phyloP scores from a whole-genome alignment of 2,329 filamentous ascomycete species.

The Aspergillus versicolor region DNA sequence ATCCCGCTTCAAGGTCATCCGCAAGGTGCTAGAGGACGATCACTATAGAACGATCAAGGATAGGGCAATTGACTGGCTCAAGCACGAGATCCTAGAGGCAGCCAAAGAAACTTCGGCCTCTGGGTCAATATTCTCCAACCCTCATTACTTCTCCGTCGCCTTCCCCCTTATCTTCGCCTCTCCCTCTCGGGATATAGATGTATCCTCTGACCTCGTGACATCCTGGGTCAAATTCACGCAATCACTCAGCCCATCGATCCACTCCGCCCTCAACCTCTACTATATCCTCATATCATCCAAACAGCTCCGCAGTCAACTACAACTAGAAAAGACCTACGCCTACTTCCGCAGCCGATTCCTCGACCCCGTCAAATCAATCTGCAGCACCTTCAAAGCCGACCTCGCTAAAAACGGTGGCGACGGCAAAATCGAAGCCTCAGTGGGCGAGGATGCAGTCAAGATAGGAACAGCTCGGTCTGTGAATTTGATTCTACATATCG shows the following conservation, averaged over 20 bases:
- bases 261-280: conserved; percentile 59
- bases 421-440: conserved; percentile 33
- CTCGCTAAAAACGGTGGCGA: conserved; percentile 35
- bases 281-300: conserved; percentile 55
- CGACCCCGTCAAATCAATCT: conserved; percentile 31
- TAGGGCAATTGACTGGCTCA: conserved; percentile 60
- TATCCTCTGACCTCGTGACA: conserved; percentile 36
- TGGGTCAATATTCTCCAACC: conserved; percentile 35
- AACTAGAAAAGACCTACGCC: conserved; percentile 40
- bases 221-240: conserved; percentile 53
- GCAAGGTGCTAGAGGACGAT: conserved; percentile 55
- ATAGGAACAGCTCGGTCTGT: conserved; percentile 37
- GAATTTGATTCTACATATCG: conserved; percentile 30
- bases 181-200: conserved; percentile 40
- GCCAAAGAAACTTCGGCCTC: conserved; percentile 21
- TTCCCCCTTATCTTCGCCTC: conserved; percentile 55
- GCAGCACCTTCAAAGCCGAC: conserved; percentile 33
- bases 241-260: conserved; percentile 48
- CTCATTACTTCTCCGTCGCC: conserved; percentile 41
- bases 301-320: conserved; percentile 47
- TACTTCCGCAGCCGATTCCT: conserved; percentile 36
- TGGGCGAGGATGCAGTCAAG: conserved; percentile 36
- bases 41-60: conserved; percentile 56
- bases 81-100: conserved; percentile 57
- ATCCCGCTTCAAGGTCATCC: conserved; percentile 54